Evolutionary conservation across 1,284 basidiomycete genomes (phyloP).

Genomic region (Ceratobasidium sp.): DNA sequence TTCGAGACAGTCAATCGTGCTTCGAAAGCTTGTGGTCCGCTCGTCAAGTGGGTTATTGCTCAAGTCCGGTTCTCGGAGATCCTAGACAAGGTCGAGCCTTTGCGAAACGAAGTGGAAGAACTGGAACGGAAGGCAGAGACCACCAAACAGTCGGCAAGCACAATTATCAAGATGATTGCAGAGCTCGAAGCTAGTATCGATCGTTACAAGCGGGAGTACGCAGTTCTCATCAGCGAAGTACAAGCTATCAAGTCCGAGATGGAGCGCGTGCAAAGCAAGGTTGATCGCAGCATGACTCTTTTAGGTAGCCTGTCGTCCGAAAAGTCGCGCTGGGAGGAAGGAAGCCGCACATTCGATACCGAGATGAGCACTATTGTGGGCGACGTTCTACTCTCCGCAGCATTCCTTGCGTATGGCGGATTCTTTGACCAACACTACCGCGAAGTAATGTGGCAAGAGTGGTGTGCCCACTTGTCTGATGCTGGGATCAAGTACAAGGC

Average conservation of each 20-base stretch:
- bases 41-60: conserved; percentile 98
- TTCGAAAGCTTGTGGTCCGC: conserved; percentile 96
- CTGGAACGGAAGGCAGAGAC: conserved; percentile 91
- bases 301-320: conserved; percentile 96
- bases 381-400: conserved; percentile 94
- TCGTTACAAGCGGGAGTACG: conserved; percentile 97
- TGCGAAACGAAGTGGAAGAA: conserved; percentile 94
- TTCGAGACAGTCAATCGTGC: conserved; percentile 96
- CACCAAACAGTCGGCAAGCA: conserved; percentile 90
- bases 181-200: conserved; percentile 95
- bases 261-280: conserved; percentile 97
- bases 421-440: conserved; percentile 99
- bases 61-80: conserved; percentile 99
- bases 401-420: conserved; percentile 96
- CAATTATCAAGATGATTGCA: conserved; percentile 91
- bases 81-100: conserved; percentile 95
- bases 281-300: conserved; percentile 95
- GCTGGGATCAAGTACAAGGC: conserved; percentile 94
- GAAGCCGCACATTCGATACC: conserved; percentile 94
- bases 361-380: conserved; percentile 99
- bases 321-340: conserved; percentile 92
- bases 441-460: conserved; percentile 96
- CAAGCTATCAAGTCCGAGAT: conserved; percentile 98
- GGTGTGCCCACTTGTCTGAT: conserved; percentile 88
- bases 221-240: conserved; percentile 94